Base-by-base conservation (phyloP, 148 eudicot species). In the Mesembryanthemum crystallinum region DNA sequence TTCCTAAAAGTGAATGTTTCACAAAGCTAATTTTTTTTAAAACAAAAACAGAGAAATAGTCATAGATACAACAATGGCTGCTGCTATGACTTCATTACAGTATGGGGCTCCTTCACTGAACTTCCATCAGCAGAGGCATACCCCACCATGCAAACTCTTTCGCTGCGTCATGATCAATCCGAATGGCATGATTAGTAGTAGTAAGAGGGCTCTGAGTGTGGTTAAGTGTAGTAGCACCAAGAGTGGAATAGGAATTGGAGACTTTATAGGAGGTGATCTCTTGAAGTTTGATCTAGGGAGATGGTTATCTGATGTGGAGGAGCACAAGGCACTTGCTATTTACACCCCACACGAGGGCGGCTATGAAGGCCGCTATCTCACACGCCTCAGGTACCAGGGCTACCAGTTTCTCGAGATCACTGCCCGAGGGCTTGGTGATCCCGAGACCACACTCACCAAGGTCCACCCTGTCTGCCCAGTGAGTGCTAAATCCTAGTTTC, bases 381-480 rank as follows among this genome's bases (percentile, higher is more conserved):
- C 75, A 78, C 76, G 90, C 15, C 89, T 93, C 8, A 72, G 88
- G 73, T 82, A 83, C 79, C 87, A 89, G 76, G 98, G 98, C 1
- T 93, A 91, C 80, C 81, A 85, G 1, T 91, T 93, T 83, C 88
- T 93, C 52, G 93, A 91, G 76, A 77, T 89, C 77, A 64, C 91
- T 2, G 98, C 98, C 25, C 96, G 98, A 18, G 92, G 96, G 29
- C 85, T 91, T 9, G 96, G 98, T 64, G 98, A 93, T 66, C 93
- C 91, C 1, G 98, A 91, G 78, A 77, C 96, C 67, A 88, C 92
- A 64, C 93, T 93, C 73, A 88, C 90, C 77, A 91, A 93, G 75
- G 76, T 91, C 61, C 96, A 93, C 79, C 96, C 96, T 35, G 98
- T 93, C 63, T 94, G 97, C 77, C 98, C 98, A 20, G 98, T 91